Percentiles rank a stretch among this genome's conserved stretches.
These are phyloP conservation scores for Lecanicillium sp. DNA, from an alignment of 2,329 filamentous ascomycete species.

Conservation along the genomic window DNA sequence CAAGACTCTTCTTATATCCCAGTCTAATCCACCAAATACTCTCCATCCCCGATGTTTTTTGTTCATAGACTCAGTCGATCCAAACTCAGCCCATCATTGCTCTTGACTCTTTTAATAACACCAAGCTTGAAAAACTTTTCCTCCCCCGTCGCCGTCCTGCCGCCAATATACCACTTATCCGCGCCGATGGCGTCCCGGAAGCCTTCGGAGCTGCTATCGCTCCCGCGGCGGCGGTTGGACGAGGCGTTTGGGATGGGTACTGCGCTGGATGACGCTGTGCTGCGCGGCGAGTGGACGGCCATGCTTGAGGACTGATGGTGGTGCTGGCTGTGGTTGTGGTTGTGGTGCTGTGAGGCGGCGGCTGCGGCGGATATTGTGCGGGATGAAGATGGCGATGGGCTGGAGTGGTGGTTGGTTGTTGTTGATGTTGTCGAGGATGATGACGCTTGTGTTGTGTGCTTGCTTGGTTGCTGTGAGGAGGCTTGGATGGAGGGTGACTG, in stretches of 20 bases:
- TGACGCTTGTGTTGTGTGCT: constrained; percentile 20
- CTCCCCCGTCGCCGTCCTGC: constrained; percentile 66
- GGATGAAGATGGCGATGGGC: constrained; percentile 6
- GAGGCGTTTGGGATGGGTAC: constrained; percentile 31
- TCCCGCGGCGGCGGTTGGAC: constrained; percentile 48
- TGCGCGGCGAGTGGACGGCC: constrained; percentile 18
- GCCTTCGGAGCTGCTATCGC: constrained; percentile 67
- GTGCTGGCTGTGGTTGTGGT: constrained; percentile 1
- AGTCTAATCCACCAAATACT: too few species aligned
- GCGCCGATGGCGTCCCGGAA: constrained; percentile 64
- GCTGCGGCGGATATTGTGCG: constrained; percentile 5
- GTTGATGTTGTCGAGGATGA: constrained; percentile 14
- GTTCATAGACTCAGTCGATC: constrained; percentile 65
- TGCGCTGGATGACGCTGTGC: constrained; percentile 6
- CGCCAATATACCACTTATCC: constrained; percentile 78
- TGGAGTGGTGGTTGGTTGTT: constrained; percentile 3
- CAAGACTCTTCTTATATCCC: too few species aligned
- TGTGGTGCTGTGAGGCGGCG: constrained; percentile 4
- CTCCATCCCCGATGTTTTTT: too few species aligned
- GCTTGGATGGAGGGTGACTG: constrained; percentile 28
- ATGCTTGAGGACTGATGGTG: constrained; percentile 15
- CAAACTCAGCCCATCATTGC: constrained; percentile 65
- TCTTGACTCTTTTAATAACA: constrained; percentile 63
- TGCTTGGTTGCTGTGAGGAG: constrained; percentile 24
- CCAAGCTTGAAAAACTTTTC: constrained; percentile 76